Conservation (phyloP, 306 rosid genomes). For the barrel medic (Medicago truncatula) region DNA sequence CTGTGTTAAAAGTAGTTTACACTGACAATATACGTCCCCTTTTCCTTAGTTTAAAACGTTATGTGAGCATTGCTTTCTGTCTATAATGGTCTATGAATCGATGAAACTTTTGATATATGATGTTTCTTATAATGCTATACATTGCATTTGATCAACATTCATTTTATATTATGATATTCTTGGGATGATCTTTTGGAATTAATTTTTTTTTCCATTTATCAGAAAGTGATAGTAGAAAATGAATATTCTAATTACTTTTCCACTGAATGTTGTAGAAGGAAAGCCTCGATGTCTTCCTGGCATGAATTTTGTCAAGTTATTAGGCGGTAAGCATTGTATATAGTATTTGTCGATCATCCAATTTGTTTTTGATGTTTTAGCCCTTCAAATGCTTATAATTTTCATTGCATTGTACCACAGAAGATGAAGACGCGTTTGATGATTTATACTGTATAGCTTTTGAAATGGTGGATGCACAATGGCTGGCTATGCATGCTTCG, state of each 20-base stretch:
- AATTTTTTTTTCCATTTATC: conserved; percentile 24
- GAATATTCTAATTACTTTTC: conserved; percentile 25
- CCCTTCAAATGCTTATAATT: conserved; percentile 25
- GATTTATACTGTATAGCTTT: conserved; percentile 80
- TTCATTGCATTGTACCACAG: conserved; percentile 51
- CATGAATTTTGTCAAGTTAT: conserved; percentile 69
- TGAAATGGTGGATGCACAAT: conserved; percentile 96
- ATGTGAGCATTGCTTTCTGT: neutral
- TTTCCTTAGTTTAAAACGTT: neutral
- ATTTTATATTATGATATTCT: no score
- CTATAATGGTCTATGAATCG: no score
- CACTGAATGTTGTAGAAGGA: conserved; percentile 46
- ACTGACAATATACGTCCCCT: no score
- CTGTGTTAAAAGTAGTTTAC: neutral
- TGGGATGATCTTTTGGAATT: neutral
- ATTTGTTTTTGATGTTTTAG: conserved; percentile 13
- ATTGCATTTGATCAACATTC: no score
- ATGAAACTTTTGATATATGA: neutral
- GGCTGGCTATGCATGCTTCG: conserved; percentile 95
- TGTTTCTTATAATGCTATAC: neutral
- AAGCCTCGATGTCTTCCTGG: conserved; percentile 91
- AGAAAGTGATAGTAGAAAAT: conserved; percentile 9
- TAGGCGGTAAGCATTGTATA: conserved; percentile 70
- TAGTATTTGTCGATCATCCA: conserved; percentile 1
- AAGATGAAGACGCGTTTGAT: conserved; percentile 87